Conservation (phyloP, 2,329 filamentous ascomycete genomes). For the Chrysosporium queenslandicum region DNA sequence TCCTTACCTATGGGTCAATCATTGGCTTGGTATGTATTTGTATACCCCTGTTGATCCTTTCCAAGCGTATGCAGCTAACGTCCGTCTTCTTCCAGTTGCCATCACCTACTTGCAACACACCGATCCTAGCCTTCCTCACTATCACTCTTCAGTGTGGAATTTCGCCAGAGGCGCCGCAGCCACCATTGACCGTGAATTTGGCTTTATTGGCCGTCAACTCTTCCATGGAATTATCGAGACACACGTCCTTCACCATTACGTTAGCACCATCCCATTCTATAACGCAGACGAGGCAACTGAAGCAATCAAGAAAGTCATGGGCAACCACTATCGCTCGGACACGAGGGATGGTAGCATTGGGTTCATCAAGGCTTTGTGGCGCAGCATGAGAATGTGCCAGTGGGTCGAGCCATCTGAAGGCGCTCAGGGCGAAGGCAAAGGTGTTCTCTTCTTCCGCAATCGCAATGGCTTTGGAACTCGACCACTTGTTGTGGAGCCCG, state of each 20-base stretch:
- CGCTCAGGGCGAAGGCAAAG: conserved; percentile 68
- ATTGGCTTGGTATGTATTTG: conserved; percentile 78
- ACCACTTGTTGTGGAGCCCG: conserved; percentile 6
- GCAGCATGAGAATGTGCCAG: conserved; percentile 75
- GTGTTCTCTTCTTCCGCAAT: conserved; percentile 92
- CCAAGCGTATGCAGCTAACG: background rate
- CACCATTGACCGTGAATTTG: conserved; percentile 94
- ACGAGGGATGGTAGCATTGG: conserved; percentile 64
- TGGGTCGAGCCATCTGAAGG: conserved; percentile 91
- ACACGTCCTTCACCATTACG: conserved; percentile 95
- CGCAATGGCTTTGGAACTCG: conserved; percentile 64
- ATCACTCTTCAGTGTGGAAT: conserved; percentile 76
- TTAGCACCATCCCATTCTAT: conserved; percentile 94
- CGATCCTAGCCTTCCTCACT: conserved; percentile 87
- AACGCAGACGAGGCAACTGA: conserved; percentile 89
- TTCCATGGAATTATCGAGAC: conserved; percentile 97
- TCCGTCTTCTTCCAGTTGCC: conserved; percentile 53
- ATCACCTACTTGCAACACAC: conserved; percentile 98
- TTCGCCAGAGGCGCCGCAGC: conserved; percentile 88
- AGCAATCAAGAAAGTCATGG: conserved; percentile 92
- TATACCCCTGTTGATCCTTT: background rate
- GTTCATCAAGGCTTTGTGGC: conserved; percentile 77
- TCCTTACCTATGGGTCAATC: conserved; percentile 96
- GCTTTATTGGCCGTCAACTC: conserved; percentile 82
- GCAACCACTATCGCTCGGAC: conserved; percentile 83